Evolutionary conservation across 352 stramenopile species (phyloP).

Genomic region (Phytophthora pini): DNA sequence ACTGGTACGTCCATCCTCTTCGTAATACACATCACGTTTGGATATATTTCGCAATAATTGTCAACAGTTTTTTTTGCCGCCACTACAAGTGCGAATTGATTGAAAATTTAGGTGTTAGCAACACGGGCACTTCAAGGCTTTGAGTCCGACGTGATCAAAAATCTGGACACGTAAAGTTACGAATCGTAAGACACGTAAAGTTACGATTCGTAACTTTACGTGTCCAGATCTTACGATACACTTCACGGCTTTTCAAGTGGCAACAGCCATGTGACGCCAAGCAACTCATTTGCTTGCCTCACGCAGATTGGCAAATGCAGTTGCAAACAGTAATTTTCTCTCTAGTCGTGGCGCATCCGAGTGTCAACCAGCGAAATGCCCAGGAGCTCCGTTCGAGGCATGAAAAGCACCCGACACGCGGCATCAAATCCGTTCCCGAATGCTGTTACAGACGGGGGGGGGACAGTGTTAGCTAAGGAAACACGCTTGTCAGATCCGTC

Average conservation of each 20-base stretch:
- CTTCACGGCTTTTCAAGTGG: not conserved
- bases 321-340: constrained; percentile 1
- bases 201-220: no score
- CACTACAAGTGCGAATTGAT: not conserved
- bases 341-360: constrained; percentile 20
- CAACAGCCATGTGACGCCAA: constrained; percentile 8
- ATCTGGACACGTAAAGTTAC: not conserved
- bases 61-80: not conserved
- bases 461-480: not conserved
- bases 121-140: constrained; percentile 9
- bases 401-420: not conserved
- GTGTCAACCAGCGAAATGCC: constrained; percentile 25
- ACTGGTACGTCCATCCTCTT: constrained; percentile 3
- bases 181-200: not conserved
- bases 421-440: constrained; percentile 31
- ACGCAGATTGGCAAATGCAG: constrained; percentile 1
- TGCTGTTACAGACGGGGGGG: constrained; percentile 16
- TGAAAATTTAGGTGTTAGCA: constrained; percentile 1
- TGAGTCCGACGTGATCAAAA: not conserved
- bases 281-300: constrained; percentile 29
- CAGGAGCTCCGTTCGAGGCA: constrained; percentile 14
- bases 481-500: constrained; percentile 10
- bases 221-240: no score
- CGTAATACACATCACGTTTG: constrained; percentile 22
- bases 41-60: constrained; percentile 15